Base-by-base conservation (phyloP, 1,139 yeast species). In the Pichia sp. region DNA sequence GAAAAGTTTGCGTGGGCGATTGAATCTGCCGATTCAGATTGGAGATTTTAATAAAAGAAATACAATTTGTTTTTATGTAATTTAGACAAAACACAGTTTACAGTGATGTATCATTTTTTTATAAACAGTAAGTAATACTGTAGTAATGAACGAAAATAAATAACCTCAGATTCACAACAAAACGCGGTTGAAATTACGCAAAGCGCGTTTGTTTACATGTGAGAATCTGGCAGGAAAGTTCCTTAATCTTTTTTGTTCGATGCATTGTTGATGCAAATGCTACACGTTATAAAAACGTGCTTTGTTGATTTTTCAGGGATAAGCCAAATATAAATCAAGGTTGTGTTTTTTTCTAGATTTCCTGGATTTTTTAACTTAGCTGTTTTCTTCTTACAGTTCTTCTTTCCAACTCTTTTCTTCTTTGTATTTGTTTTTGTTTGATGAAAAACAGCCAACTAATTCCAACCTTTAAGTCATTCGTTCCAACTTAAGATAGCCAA, bases 1-100 rank as follows among this genome's bases (percentile, higher is more conserved):
- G 97, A 91, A 46, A 91, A 91, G 73, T 91, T 91, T 70, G 84
- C 81, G 51, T 91, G 99, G 99, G 98, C 99, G 29, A 85, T 91
- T 53, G 95, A 91, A 67, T 83, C 93, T 49, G 91, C 84, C 6
- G 97, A 87, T 66, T 89, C 81, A 59, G 73, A 88, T 63, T 91
- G 99, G 99, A 76, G 81, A 60, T 90, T 90, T 64, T 89, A 67
- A n/a, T n/a, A 34, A n/a, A 34, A n/a, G 11, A 7, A n/a, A 22
- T 22, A 22, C 25, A 22, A 22, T 22, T 22, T 22, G 25, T 22
- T 22, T 22, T 22, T 22, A 22, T 22, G 25, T 22, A n/a, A n/a
- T n/a, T n/a, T n/a, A n/a, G n/a, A n/a, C n/a, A n/a, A n/a, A n/a
- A n/a, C n/a, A n/a, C n/a, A n/a, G 14, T 31, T 31, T 31, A 31